phyloP scores from a whole-genome alignment of 164 flowering plant genomes.

The Platanus orientalis region DNA sequence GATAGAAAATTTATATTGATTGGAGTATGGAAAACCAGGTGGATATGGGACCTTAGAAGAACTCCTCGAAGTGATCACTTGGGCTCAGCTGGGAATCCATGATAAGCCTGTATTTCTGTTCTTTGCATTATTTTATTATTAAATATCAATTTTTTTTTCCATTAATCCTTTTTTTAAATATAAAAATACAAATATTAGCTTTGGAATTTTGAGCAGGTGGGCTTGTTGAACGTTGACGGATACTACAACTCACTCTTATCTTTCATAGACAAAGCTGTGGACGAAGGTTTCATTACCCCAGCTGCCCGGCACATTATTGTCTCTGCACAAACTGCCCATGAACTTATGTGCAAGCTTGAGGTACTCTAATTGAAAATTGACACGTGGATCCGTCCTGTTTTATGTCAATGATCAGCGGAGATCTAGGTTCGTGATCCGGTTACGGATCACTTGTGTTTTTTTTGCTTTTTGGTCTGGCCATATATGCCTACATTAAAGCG shows the following conservation, averaged over 20 bases:
- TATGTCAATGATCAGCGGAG: no score
- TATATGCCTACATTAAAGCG: no score
- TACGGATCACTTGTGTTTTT: not conserved
- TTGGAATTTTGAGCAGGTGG: constrained; percentile 39
- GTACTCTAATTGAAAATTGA: constrained; percentile 18
- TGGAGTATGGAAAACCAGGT: constrained; percentile 29
- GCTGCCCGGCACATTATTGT: constrained; percentile 74
- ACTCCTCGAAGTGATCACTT: constrained; percentile 67
- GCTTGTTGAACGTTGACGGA: constrained; percentile 79
- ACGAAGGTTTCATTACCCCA: constrained; percentile 70
- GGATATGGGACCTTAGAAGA: constrained; percentile 78
- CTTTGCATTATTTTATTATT: not conserved
- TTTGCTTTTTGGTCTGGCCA: not conserved
- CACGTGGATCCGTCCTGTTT: no score
- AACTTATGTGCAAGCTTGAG: constrained; percentile 70
- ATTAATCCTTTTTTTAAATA: no score
- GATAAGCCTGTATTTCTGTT: constrained; percentile 50
- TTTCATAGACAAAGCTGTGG: constrained; percentile 82
- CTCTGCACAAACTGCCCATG: constrained; percentile 69
- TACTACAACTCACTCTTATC: constrained; percentile 68
- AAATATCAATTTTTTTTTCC: not conserved
- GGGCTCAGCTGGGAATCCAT: constrained; percentile 79
- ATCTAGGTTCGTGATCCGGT: not conserved
- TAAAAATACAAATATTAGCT: not conserved
- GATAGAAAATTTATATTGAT: no score